A percentile compares a stretch with the other conserved stretches of the same genome.
These are phyloP conservation scores for Isabelozyma heimii DNA, from an alignment of 805 yeast genomes.

Conservation along the genomic window DNA sequence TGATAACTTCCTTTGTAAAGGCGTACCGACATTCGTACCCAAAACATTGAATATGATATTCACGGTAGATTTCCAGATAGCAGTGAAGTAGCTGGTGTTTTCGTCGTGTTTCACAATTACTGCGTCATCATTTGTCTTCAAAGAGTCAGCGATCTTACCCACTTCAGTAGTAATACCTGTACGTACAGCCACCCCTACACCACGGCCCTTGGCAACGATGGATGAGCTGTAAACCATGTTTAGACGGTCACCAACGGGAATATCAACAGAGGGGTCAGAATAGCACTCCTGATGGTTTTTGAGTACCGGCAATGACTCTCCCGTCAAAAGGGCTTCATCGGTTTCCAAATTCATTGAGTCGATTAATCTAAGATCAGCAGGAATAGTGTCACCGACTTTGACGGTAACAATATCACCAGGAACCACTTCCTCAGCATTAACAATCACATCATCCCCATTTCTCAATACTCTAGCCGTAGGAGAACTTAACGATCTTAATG, in stretches of 20 bases:
- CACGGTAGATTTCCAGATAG: slow-evolving; percentile 46
- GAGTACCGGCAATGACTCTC: slow-evolving; percentile 63
- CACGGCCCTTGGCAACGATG: slow-evolving; percentile 72
- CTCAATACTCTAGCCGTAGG: slow-evolving; percentile 70
- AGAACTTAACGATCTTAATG: slow-evolving; percentile 62
- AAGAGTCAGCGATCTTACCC: slow-evolving; percentile 66
- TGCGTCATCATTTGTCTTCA: slow-evolving; percentile 39
- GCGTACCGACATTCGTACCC: slow-evolving; percentile 79
- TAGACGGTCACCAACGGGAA: slow-evolving; percentile 61
- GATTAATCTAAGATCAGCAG: slow-evolving; percentile 67
- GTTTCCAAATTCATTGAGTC: slow-evolving; percentile 65
- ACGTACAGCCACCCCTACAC: slow-evolving; percentile 60
- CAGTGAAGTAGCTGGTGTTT: slow-evolving; percentile 41
- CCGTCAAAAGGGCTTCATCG: slow-evolving; percentile 65
- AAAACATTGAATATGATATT: slow-evolving; percentile 65
- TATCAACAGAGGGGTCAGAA: slow-evolving; percentile 36
- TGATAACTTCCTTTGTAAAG: slow-evolving; percentile 72
- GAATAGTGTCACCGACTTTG: slow-evolving; percentile 71
- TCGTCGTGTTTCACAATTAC: slow-evolving; percentile 41
- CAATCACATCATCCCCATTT: slow-evolving; percentile 52
- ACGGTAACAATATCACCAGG: slow-evolving; percentile 70
- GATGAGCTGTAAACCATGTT: slow-evolving; percentile 73
- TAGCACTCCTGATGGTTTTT: slow-evolving; percentile 48
- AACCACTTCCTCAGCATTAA: slow-evolving; percentile 63
- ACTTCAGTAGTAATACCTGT: slow-evolving; percentile 76